These are phyloP conservation scores for Podospora comata DNA, from an alignment of 495 filamentous ascomycete genomes.

Conservation along the genomic window DNA sequence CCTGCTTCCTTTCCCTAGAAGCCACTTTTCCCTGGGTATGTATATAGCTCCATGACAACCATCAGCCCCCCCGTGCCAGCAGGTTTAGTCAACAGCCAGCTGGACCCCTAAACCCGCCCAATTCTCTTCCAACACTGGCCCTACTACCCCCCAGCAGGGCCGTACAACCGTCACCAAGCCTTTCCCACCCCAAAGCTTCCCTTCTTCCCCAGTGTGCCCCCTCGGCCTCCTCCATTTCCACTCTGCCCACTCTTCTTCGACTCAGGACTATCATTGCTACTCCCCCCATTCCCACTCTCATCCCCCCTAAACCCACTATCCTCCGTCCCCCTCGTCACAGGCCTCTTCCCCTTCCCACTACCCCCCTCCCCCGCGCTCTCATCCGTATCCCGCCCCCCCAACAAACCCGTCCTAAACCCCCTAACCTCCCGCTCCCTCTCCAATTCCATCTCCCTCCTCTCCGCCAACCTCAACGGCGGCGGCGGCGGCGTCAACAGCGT, in stretches of 20 bases:
- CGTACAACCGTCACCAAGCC: constrained; percentile 13
- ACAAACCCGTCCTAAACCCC: not conserved
- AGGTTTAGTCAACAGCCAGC: not conserved
- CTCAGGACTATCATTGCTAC: not conserved
- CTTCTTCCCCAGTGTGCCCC: not conserved
- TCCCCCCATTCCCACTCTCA: not conserved
- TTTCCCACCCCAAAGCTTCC: constrained; percentile 2
- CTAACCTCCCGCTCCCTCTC: not conserved
- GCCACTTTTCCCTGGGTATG: not conserved
- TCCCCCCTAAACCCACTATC: not conserved
- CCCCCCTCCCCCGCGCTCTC: not conserved
- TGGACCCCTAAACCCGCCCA: not conserved
- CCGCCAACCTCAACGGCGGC: not conserved
- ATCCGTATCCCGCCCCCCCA: not conserved
- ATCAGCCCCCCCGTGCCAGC: not conserved
- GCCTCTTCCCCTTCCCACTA: not conserved
- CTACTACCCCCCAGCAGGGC: not conserved
- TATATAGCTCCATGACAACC: not conserved
- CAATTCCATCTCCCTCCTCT: not conserved
- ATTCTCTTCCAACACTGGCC: too few species aligned
- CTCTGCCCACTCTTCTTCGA: not conserved
- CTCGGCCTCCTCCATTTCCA: not conserved
- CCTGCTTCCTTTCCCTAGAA: not conserved
- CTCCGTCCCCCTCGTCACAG: not conserved
- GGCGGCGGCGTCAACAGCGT: constrained; percentile 7